Percentiles rank a stretch among this genome's conserved stretches.
Evolutionary conservation across 1,284 basidiomycete species (phyloP).

Genomic region (Sporisorium exsertum): DNA sequence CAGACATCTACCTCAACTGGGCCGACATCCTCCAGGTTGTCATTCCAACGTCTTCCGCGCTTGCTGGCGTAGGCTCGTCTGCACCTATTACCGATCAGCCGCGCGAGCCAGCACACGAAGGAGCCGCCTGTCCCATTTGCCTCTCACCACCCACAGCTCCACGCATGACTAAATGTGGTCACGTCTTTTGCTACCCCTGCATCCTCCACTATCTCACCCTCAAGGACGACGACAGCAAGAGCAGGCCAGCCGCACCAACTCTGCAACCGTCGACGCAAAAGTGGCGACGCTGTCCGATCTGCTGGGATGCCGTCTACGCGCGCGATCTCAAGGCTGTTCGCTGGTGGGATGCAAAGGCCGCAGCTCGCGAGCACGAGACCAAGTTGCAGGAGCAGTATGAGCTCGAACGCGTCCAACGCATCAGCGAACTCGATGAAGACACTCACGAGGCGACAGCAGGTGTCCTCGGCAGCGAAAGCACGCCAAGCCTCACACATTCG

Average conservation of each 20-base stretch:
- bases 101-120: slow-evolving; percentile 72
- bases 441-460: not conserved
- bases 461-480: slow-evolving; percentile 10
- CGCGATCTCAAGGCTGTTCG: slow-evolving; percentile 91
- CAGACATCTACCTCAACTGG: slow-evolving; percentile 67
- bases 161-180: slow-evolving; percentile 96
- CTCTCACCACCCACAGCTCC: slow-evolving; percentile 89
- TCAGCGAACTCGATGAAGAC: slow-evolving; percentile 30
- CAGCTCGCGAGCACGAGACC: slow-evolving; percentile 39
- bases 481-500: slow-evolving; percentile 32
- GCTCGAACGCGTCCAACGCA: slow-evolving; percentile 20
- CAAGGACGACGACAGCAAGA: slow-evolving; percentile 26
- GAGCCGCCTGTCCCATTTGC: slow-evolving; percentile 91
- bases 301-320: slow-evolving; percentile 91
- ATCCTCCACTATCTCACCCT: slow-evolving; percentile 79
- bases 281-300: slow-evolving; percentile 82
- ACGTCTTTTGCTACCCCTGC: slow-evolving; percentile 75
- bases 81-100: slow-evolving; percentile 43
- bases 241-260: slow-evolving; percentile 14
- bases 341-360: slow-evolving; percentile 70
- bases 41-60: slow-evolving; percentile 78
- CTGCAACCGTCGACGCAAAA: slow-evolving; percentile 41
- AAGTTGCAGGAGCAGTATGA: slow-evolving; percentile 36
- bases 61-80: slow-evolving; percentile 46
- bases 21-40: slow-evolving; percentile 95